phyloP scores from a whole-genome alignment of 495 filamentous ascomycete species.

The Copromyces sp. region DNA sequence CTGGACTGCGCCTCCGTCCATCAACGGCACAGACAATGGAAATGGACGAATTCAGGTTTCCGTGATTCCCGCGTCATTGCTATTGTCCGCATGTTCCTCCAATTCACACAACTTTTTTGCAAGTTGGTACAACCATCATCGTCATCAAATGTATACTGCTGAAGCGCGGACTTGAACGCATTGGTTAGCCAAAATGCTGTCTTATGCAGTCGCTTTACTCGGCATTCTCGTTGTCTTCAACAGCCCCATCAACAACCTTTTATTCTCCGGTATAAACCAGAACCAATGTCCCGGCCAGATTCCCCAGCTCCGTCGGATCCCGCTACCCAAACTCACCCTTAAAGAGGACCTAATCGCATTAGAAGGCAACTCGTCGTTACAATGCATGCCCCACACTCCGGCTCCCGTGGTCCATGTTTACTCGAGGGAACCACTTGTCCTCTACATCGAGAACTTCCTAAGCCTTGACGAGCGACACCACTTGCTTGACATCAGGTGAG shows the following conservation, averaged over 20 bases:
- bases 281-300: background rate
- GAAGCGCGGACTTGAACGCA: background rate
- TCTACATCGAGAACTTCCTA: constrained; percentile 38
- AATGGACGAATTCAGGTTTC: background rate
- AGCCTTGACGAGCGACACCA: constrained; percentile 25
- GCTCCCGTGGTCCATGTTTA: constrained; percentile 29
- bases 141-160: background rate
- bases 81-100: background rate
- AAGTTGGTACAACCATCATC: background rate
- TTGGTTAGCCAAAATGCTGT: constrained; percentile 12
- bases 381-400: constrained; percentile 15
- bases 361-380: constrained; percentile 19
- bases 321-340: constrained; percentile 23
- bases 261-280: constrained; percentile 3
- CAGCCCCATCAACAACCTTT: constrained; percentile 13
- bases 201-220: constrained; percentile 16
- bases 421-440: constrained; percentile 32
- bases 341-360: constrained; percentile 34
- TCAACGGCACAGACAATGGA: background rate
- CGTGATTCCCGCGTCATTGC: background rate
- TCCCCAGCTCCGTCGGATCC: constrained; percentile 22
- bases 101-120: background rate
- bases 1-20: background rate
- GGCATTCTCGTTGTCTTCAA: constrained; percentile 16
- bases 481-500: constrained; percentile 34